A percentile compares a stretch with the other conserved stretches of the same genome.
Evolutionary conservation across 2,329 filamentous ascomycete species (phyloP).

Genomic region (Talaromyces sp.): DNA sequence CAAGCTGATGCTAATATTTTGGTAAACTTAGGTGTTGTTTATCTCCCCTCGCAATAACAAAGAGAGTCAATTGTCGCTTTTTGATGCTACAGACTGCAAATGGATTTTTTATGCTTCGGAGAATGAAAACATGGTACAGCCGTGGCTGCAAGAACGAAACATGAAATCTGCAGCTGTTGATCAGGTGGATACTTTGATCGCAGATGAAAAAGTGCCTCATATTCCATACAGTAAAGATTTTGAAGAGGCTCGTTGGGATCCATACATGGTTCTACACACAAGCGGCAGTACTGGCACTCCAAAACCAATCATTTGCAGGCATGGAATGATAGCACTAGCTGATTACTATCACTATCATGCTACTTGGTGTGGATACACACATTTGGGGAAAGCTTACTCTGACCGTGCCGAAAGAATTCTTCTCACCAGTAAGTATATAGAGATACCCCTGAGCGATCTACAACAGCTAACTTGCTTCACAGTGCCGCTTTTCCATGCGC

Average conservation of each 20-base stretch:
- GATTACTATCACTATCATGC: background rate
- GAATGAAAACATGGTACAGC: constrained; percentile 27
- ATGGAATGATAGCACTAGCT: background rate
- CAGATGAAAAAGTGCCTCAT: background rate
- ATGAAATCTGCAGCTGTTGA: constrained; percentile 37
- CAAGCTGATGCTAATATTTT: background rate
- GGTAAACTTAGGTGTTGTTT: constrained; percentile 33
- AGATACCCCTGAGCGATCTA: background rate
- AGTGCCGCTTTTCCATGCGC: background rate
- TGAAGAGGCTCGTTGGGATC: background rate
- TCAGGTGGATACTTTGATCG: background rate
- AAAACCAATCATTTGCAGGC: constrained; percentile 1
- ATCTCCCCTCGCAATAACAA: constrained; percentile 45
- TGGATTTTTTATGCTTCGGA: constrained; percentile 32
- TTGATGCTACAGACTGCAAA: constrained; percentile 42
- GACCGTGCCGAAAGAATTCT: background rate
- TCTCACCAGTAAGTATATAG: background rate
- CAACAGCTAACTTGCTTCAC: background rate
- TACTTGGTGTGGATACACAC: background rate
- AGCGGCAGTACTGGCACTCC: background rate
- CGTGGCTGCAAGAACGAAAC: constrained; percentile 34
- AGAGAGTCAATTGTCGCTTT: constrained; percentile 44
- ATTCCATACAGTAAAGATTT: constrained; percentile 2
- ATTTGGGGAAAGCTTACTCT: background rate
- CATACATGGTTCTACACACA: constrained; percentile 2